Base-by-base conservation (phyloP, 2,329 filamentous ascomycete genomes). In the Lachnellula hyalina region DNA sequence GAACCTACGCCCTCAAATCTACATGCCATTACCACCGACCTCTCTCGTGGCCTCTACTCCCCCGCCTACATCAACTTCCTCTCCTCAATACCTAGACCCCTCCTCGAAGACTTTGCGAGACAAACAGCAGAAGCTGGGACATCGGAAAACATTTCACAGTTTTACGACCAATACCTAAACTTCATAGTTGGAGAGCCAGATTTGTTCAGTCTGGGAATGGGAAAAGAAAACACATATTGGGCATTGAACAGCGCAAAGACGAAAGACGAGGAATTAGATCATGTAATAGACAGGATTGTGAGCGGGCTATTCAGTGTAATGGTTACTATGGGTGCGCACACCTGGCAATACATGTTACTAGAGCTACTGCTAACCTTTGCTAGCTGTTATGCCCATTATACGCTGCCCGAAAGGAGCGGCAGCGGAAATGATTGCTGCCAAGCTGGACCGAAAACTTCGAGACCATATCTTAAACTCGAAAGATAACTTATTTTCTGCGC, bases 381-480 rank as follows among this genome's bases (percentile, higher is more conserved):
- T 62, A 91, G 88, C 88, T 57, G 85, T 92, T 2, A 96, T 99
- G 63, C 94, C 94, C 6, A 91, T 99, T 63, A 97, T 99, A 66
- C 81, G 94, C 62, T 96, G 90, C 68, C 92, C 94, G 6, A 96
- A 94, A 69, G 90, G 87, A 49, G 92, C 90, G 36, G 90, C 94
- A 3, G 93, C 94, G 14, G 93, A 97, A 69, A 87, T 96, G 78
- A 95, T 99, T 62, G 88, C 91, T 14, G 89, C 89, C 14, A 96
- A 96, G 68, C 83, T 99, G 23, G 94, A 99, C 70, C 86, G 94
- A 57, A 99, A 97, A 71, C 82, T 99, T 21, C 86, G 94, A 66
- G 94, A 99, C 67, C 94, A 99, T 70, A 89, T 97, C 51, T 80
- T 99, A 60, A 97, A 97, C 72, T 96, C 93, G 12, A 97, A 96